Conservation (phyloP, 75 land plant genomes). For the Larix kaempferi region DNA sequence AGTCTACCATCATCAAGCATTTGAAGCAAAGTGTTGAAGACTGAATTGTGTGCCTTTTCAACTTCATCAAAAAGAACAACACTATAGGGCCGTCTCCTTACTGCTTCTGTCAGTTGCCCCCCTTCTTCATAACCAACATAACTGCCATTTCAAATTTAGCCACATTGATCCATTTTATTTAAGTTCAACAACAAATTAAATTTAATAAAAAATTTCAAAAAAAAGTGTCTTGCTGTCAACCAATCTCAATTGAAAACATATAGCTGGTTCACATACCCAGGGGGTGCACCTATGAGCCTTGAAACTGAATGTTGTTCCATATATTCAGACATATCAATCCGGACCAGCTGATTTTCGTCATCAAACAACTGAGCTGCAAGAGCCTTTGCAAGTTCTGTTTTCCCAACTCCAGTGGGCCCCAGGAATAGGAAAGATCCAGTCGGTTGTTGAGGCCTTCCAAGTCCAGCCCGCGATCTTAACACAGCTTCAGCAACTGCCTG, state of each 20-base stretch:
- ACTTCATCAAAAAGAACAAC: slow-evolving; percentile 94
- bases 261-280: slow-evolving; percentile 60
- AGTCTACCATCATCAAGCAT: slow-evolving; percentile 92
- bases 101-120: slow-evolving; percentile 94
- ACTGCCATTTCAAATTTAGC: slow-evolving; percentile 20
- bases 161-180: too few relatives aligned
- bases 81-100: slow-evolving; percentile 92
- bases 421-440: slow-evolving; percentile 90
- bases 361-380: slow-evolving; percentile 84
- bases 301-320: slow-evolving; percentile 94
- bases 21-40: slow-evolving; percentile 93
- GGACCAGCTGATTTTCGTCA: slow-evolving; percentile 66
- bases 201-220: too few relatives aligned
- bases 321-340: slow-evolving; percentile 93
- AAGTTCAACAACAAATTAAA: too few relatives aligned
- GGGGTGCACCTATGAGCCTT: slow-evolving; percentile 85
- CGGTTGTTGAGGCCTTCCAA: slow-evolving; percentile 90
- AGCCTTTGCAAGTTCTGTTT: slow-evolving; percentile 95
- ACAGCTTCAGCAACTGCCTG: slow-evolving; percentile 92
- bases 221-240: too few relatives aligned
- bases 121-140: slow-evolving; percentile 98
- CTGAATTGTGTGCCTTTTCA: slow-evolving; percentile 84
- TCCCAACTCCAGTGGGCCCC: slow-evolving; percentile 99
- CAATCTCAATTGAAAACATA: too few relatives aligned
- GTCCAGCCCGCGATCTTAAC: slow-evolving; percentile 85